Evolutionary conservation across 2,329 filamentous ascomycete genomes (phyloP).

Genomic region (Alternaria hordeiaustralica): DNA sequence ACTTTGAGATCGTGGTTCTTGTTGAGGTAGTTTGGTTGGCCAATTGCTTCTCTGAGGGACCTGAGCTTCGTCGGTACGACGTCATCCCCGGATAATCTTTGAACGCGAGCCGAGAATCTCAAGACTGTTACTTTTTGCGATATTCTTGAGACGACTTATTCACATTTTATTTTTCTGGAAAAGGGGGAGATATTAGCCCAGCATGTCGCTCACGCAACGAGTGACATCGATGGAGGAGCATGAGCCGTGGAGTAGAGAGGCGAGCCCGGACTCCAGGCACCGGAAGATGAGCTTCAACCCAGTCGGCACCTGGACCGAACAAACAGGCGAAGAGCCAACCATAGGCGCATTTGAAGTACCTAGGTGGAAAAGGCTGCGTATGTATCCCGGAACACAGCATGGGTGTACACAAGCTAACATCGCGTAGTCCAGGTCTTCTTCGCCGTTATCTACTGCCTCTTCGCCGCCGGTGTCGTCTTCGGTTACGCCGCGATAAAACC

Average conservation of each 20-base stretch:
- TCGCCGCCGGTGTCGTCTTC: slow-evolving; percentile 67
- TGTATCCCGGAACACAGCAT: slow-evolving; percentile 26
- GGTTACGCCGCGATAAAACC: slow-evolving; percentile 52
- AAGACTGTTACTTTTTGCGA: neutral
- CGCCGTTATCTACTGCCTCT: slow-evolving; percentile 74
- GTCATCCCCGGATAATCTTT: slow-evolving; percentile 16
- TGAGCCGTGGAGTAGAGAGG: slow-evolving; percentile 48
- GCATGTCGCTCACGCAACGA: slow-evolving; percentile 50
- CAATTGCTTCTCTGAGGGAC: slow-evolving; percentile 7
- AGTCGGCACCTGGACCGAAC: slow-evolving; percentile 54
- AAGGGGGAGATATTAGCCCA: slow-evolving; percentile 5
- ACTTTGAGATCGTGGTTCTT: neutral
- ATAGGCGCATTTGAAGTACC: slow-evolving; percentile 62
- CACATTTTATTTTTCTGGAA: neutral
- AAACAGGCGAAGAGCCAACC: slow-evolving; percentile 48
- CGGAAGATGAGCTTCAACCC: slow-evolving; percentile 60
- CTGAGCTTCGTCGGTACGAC: slow-evolving; percentile 8
- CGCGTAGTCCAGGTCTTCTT: slow-evolving; percentile 69
- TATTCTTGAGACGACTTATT: neutral
- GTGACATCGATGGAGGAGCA: slow-evolving; percentile 51
- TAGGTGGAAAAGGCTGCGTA: slow-evolving; percentile 60
- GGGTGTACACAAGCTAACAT: slow-evolving; percentile 18
- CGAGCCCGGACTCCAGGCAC: slow-evolving; percentile 47
- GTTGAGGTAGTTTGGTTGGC: slow-evolving; percentile 1
- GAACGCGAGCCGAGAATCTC: neutral